Conservation (phyloP, 495 filamentous ascomycete species). For the Penicillium simplicissimum region DNA sequence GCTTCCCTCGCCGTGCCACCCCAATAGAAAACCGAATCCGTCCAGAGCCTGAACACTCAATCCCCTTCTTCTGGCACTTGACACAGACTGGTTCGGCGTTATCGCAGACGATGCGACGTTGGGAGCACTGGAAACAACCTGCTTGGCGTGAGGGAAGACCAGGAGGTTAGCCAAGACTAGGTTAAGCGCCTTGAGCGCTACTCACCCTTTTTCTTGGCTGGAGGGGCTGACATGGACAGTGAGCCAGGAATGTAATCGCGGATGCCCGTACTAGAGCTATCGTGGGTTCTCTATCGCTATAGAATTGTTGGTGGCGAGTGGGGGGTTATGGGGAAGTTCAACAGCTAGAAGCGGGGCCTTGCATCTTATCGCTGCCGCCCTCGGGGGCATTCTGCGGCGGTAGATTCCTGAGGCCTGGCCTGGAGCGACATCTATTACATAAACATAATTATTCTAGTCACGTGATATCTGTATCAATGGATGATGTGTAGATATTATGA, state of each 20-base stretch:
- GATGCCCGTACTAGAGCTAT: not conserved
- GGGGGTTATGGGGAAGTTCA: not conserved
- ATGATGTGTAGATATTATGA: no score
- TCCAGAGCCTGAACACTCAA: constrained; percentile 25
- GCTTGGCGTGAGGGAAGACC: not conserved
- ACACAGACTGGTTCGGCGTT: constrained; percentile 20
- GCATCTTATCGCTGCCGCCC: not conserved
- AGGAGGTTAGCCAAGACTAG: not conserved
- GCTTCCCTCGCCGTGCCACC: constrained; percentile 18
- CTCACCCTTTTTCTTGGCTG: constrained; percentile 2
- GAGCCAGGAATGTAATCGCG: not conserved
- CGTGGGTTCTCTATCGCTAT: not conserved
- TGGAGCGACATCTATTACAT: no score
- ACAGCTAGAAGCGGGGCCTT: not conserved
- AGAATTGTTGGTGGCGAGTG: not conserved
- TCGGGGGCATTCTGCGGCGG: no score
- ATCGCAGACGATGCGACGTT: constrained; percentile 30
- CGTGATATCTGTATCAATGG: no score
- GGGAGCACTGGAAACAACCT: constrained; percentile 30
- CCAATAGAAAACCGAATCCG: constrained; percentile 23
- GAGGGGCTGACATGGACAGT: constrained; percentile 5
- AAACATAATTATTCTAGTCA: no score
- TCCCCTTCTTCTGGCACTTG: constrained; percentile 29
- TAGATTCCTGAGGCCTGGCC: no score
- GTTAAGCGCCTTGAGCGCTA: not conserved